Conservation (phyloP, 208 protist species). For the Endotrypanum monterogeii region DNA sequence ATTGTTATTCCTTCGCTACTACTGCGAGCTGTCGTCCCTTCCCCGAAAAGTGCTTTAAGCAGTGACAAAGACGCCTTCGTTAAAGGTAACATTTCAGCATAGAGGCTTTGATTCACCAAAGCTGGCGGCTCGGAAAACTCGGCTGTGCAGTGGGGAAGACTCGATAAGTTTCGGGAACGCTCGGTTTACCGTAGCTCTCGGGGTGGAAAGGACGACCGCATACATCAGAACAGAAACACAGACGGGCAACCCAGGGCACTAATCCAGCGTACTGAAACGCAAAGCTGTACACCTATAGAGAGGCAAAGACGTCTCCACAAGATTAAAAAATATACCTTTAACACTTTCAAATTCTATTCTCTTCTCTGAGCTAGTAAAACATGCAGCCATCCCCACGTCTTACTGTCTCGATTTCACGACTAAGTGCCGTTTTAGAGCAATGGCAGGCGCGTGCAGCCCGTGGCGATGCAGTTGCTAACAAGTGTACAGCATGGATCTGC, state of each 20-base stretch:
- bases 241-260: background rate
- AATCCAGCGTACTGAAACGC: background rate
- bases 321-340: background rate
- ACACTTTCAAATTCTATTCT: background rate
- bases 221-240: background rate
- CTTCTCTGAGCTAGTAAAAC: background rate
- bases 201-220: background rate
- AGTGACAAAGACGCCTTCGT: background rate
- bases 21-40: background rate
- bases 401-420: conserved; percentile 48
- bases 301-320: background rate
- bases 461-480: conserved; percentile 27
- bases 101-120: no score
- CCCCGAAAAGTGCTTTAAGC: background rate
- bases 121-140: no score
- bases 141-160: no score
- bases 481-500: conserved; percentile 52
- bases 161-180: no score
- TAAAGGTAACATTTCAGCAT: no score
- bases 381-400: conserved; percentile 17
- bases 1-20: background rate
- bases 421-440: conserved; percentile 40
- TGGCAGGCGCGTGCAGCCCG: conserved; percentile 34
- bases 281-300: background rate
- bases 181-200: background rate